Conservation (phyloP, 208 protist species). For the Leishmania turanica region DNA sequence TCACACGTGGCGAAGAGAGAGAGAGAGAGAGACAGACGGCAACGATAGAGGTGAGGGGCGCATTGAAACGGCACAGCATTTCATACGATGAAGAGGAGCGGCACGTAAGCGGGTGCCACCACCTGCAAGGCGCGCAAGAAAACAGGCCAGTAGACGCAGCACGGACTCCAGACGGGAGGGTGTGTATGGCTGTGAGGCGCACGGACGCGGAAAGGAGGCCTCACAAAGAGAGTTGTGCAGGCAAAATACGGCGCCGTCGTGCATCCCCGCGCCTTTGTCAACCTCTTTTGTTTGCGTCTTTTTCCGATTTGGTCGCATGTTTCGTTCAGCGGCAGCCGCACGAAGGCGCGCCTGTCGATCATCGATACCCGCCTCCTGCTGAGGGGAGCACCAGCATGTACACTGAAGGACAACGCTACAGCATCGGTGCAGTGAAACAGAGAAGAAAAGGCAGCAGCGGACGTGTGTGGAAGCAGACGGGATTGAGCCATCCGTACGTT, state of each 20-base stretch:
- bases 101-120: background rate
- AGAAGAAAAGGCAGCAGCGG: conserved; percentile 13
- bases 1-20: background rate
- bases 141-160: background rate
- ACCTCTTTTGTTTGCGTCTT: background rate
- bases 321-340: background rate
- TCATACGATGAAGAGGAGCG: background rate
- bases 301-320: background rate
- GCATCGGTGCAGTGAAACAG: background rate
- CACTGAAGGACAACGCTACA: background rate
- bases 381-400: background rate
- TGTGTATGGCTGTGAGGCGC: background rate
- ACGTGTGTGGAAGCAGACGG: background rate
- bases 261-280: background rate
- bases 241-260: background rate
- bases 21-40: background rate
- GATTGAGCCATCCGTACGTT: background rate
- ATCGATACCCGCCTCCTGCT: background rate
- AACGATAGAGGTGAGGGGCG: background rate
- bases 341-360: background rate
- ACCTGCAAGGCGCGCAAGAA: background rate
- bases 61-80: background rate
- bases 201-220: background rate
- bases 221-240: background rate
- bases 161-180: background rate